Conservation (phyloP, 441 rosid genomes). For the Pelargonium cotyledonis region DNA sequence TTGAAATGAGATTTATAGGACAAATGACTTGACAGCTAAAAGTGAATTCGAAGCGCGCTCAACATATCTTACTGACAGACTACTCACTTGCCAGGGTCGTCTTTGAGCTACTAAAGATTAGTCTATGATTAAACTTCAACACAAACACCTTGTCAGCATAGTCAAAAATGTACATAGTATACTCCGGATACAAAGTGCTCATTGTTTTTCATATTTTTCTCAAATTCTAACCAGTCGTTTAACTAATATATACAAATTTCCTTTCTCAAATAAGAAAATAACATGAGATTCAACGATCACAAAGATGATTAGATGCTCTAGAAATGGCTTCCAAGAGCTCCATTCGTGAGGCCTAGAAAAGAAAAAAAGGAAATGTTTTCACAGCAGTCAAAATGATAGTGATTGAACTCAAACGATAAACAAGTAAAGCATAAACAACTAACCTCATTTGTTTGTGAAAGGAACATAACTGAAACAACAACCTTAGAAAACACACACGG, state of each 20-base stretch:
- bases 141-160: background rate
- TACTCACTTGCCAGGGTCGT: background rate
- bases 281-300: too few species aligned
- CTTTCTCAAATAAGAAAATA: too few species aligned
- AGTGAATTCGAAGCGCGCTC: background rate
- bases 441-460: slow-evolving; percentile 61
- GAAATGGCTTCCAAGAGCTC: too few species aligned
- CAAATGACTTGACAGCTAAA: background rate
- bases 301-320: too few species aligned
- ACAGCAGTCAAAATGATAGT: too few species aligned
- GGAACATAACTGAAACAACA: slow-evolving; percentile 45
- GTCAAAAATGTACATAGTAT: background rate
- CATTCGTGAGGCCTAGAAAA: too few species aligned
- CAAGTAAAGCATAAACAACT: slow-evolving; percentile 11
- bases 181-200: background rate
- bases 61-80: background rate
- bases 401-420: too few species aligned
- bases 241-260: too few species aligned
- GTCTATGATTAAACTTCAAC: background rate
- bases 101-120: background rate
- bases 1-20: background rate
- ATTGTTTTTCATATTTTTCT: background rate
- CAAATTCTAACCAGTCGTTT: too few species aligned
- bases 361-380: too few species aligned
- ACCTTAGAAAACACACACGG: slow-evolving; percentile 43